phyloP scores from a whole-genome alignment of 306 rosid genomes.

The Canavalia gladiata region DNA sequence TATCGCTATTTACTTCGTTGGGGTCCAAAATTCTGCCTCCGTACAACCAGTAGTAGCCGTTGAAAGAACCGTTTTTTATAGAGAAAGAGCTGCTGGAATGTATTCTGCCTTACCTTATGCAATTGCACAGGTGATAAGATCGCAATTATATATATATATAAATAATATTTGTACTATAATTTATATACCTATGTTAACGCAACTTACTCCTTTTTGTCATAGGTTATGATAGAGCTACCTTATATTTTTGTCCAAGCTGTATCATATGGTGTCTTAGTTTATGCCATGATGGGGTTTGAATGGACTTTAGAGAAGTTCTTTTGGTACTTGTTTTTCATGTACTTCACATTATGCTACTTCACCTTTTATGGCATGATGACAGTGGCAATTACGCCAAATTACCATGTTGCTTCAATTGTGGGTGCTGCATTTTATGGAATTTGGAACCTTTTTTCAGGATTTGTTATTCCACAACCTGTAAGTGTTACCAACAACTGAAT shows the following conservation, averaged over 20 bases:
- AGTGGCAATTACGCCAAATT: slow-evolving; percentile 80
- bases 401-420: slow-evolving; percentile 70
- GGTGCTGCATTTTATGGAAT: slow-evolving; percentile 72
- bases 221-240: slow-evolving; percentile 82
- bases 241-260: slow-evolving; percentile 67
- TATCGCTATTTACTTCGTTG: slow-evolving; percentile 69
- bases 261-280: slow-evolving; percentile 67
- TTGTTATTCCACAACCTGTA: slow-evolving; percentile 71
- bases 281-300: slow-evolving; percentile 86
- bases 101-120: slow-evolving; percentile 82
- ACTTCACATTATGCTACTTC: slow-evolving; percentile 75
- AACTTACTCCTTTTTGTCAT: slow-evolving; percentile 13
- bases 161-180: background rate
- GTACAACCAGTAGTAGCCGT: slow-evolving; percentile 81
- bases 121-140: slow-evolving; percentile 65
- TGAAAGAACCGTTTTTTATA: slow-evolving; percentile 83
- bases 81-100: slow-evolving; percentile 94
- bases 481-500: slow-evolving; percentile 24
- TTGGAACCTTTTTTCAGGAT: slow-evolving; percentile 92
- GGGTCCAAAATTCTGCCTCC: slow-evolving; percentile 66
- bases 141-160: background rate
- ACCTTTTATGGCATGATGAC: slow-evolving; percentile 91
- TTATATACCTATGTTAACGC: slow-evolving; percentile 23
- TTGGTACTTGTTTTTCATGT: slow-evolving; percentile 83
- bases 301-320: slow-evolving; percentile 64